Evolutionary conservation across 352 stramenopile species (phyloP), one percentile per base, ranked within the genome.

Genomic region (Phytophthora crassamura): DNA sequence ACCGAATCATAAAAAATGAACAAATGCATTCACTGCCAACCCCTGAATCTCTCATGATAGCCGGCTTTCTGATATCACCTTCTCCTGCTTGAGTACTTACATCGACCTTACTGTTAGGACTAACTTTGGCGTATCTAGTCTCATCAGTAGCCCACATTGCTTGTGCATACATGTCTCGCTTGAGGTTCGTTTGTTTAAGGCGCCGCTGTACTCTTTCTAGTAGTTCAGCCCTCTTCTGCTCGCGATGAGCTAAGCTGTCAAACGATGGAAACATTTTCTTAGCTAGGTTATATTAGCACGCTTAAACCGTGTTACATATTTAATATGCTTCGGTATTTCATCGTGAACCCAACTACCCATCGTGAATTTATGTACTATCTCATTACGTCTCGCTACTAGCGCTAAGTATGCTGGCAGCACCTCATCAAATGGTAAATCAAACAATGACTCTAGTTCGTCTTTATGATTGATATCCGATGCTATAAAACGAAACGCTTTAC

Each of bases 301-400:
- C 22, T 28, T 28, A 28, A 28, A 28, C 22, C 22, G 22, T 28
- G 22, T 28, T 28, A 28, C 22, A 28, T 28, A 28, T 28, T 28
- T 28, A 28, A 28, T 28, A n/a, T 28, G 22, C 22, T 28, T 28
- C 22, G 22, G 22, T 28, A 28, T 28, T 28, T 28, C 22, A 4
- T 4, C 4, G 2, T 28, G 22, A 4, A 28, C 22, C 50, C 50
- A 58, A 10, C 14, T 7, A 10, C 9, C 15, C 38, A 39, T 46
- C 7, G 50, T 58, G 20, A 22, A 58, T 18, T 58, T 58, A 32
- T 58, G 50, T 10, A 58, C 50, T 35, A 58, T 58, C 15, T 12
- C 4, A 18, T 58, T 58, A 6, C 50, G 18, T 15, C 50, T 35
- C 12, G 35, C 38, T 12, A 58, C 20, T 14, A 58, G 36, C 6